A percentile compares a stretch with the other conserved stretches of the same genome.
phyloP scores from a whole-genome alignment of 2,329 filamentous ascomycete species.

The Epichloe festucae region DNA sequence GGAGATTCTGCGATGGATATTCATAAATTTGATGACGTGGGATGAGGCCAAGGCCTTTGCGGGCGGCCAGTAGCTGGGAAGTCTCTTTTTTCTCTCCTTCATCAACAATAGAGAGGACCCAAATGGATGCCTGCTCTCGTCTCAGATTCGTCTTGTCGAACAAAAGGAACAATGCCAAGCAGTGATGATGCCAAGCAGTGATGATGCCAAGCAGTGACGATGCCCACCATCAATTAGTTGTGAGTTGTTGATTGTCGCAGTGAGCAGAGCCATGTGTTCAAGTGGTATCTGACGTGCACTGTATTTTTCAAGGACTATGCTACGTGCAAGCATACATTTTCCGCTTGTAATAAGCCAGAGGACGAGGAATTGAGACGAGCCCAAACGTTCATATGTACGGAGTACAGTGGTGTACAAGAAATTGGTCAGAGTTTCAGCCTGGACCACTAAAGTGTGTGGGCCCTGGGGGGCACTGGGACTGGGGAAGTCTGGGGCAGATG shows the following conservation, averaged over 20 bases:
- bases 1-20: constrained; percentile 5
- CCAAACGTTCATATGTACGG: too few relatives aligned
- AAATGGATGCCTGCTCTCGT: not conserved
- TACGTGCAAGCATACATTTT: too few relatives aligned
- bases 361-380: too few relatives aligned
- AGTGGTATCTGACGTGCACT: too few relatives aligned
- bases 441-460: too few relatives aligned
- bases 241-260: not conserved
- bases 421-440: too few relatives aligned
- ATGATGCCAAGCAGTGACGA: not conserved
- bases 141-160: not conserved
- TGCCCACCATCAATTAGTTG: not conserved
- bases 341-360: too few relatives aligned
- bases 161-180: not conserved
- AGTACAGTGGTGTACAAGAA: too few relatives aligned
- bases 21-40: constrained; percentile 5
- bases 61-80: not conserved
- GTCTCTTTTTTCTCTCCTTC: not conserved
- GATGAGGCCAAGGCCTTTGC: constrained; percentile 2
- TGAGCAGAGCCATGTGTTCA: too few relatives aligned
- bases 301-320: too few relatives aligned
- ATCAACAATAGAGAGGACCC: too few relatives aligned
- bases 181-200: not conserved
- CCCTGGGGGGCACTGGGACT: too few relatives aligned
- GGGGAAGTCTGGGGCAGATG: not conserved